Evolutionary conservation across 139 green algal genomes (phyloP), one percentile per base, ranked within the genome.

Genomic region (Marvania coccoides): DNA sequence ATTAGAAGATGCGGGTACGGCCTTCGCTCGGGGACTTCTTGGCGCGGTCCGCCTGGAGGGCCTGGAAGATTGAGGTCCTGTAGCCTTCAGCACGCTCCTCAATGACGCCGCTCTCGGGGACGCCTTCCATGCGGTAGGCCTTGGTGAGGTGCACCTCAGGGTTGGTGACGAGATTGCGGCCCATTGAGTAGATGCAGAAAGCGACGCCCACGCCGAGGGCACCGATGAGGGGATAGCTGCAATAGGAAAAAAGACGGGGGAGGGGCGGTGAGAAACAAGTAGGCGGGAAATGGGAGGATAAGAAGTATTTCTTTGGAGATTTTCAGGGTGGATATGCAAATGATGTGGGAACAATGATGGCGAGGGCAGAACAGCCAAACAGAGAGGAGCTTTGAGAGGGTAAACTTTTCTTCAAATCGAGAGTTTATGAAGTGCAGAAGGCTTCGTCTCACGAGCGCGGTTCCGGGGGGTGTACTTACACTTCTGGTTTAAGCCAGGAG

Each of bases 101-200:
- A 38, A 36, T 55, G 24, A 12, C 51, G 47, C 33, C 58, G 26
- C 30, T 64, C 14, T 75, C 68, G 35, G 47, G 56, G 2, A 67
- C 30, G 29, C n/a, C 34, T 19, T 69, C 31, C 5, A 13, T 35
- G 33, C 68, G 42, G 26, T 42, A 23, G 5, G 13, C 34, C 5
- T 64, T 69, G 33, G 31, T 75, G 24, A 75, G n/a, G 31, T 59
- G 48, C 14, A 71, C 63, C 10, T 71, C 63, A 60, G 63, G 63
- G 31, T 71, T 62, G 26, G 31, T 38, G 9, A 40, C 35, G 9
- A 71, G 35, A 47, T 62, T 71, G 7, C 63, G 45, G 26, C 4
- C 0, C 28, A 71, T 71, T 14, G 47, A 64, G 13, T 59, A 71
- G 6, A 64, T 26, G 39, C 10, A 23, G 36, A 15, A 13, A 51